Conservation (phyloP, 352 stramenopile species). For the Achlya hypogyna region DNA sequence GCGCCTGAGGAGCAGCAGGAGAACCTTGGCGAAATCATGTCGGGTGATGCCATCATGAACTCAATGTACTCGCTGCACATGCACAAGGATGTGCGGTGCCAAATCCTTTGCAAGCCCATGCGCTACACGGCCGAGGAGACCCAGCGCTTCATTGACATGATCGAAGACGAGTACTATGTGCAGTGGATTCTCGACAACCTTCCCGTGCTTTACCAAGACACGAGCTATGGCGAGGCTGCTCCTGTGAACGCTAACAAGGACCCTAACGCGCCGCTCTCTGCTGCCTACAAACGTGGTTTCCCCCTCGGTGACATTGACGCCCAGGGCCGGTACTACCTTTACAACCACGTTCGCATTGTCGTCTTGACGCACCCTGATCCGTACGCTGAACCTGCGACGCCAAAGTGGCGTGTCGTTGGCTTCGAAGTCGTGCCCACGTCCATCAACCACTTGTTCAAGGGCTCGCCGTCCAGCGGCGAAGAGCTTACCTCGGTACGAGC, state of each 20-base stretch:
- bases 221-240: conserved; percentile 27
- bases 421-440: conserved; percentile 95
- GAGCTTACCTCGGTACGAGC: conserved; percentile 37
- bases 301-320: conserved; percentile 89
- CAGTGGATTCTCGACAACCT: conserved; percentile 93
- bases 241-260: conserved; percentile 32
- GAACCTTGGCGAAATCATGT: conserved; percentile 90
- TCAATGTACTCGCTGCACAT: conserved; percentile 86
- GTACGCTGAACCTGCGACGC: conserved; percentile 48
- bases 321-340: conserved; percentile 90
- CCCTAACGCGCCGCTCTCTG: conserved; percentile 29
- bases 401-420: conserved; percentile 88
- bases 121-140: conserved; percentile 73
- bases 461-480: conserved; percentile 66
- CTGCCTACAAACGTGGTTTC: conserved; percentile 84
- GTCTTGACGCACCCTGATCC: conserved; percentile 87
- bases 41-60: conserved; percentile 86
- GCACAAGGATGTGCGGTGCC: conserved; percentile 80
- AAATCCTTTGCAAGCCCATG: conserved; percentile 85
- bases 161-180: conserved; percentile 92
- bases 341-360: conserved; percentile 97
- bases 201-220: conserved; percentile 77
- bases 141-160: conserved; percentile 84
- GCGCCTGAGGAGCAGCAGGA: conserved; percentile 79
- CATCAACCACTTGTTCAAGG: conserved; percentile 88